Base-by-base conservation (phyloP, 805 yeast genomes). In the Isabelozyma rhagii region DNA sequence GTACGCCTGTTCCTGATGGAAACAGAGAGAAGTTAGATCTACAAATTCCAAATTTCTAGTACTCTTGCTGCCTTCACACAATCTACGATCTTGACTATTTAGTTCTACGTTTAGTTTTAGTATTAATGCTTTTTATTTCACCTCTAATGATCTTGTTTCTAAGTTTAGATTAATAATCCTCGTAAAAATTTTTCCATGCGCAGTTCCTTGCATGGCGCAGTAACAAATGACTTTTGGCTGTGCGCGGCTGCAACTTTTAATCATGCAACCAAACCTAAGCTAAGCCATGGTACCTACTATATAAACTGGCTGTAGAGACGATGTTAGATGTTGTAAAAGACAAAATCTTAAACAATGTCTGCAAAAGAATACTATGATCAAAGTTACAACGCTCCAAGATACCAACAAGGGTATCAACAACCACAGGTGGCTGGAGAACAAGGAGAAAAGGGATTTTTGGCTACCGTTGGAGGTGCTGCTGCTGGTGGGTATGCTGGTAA, bases 1-100 rank as follows among this genome's bases (percentile, higher is more conserved):
- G 77, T 3, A 65, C 62, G 6, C 81, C 85, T 1, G 55, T 66
- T 11, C 63, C 66, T 5, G 72, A 75, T 51, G 60, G 57, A 8
- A 66, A 71, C 38, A 66, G 85, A 55, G 84, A 80, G 51, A 66
- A 67, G 1, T 57, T 83, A 48, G 85, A 82, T 49, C 58, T 82
- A 43, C 77, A 75, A 47, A 81, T 82, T 18, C 87, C 87, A 4
- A 65, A 58, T 45, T 74, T 74, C 54, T 74, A 57, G 50, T 5
- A 8, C n/a, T 31, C 31, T 47, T 13, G n/a, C 10, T 8, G 2
- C 8, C 8, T 31, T 31, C n/a, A 10, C 36, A 21, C 25, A 4
- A 21, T 21, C 25, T 21, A 21, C 25, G 25, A 21, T 5, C 5
- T 21, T 21, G 25, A 21, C 25, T 21, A 31, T 31, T 31, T 31